phyloP scores from a whole-genome alignment of 2,329 filamentous ascomycete species.

The Fusarium sp. region DNA sequence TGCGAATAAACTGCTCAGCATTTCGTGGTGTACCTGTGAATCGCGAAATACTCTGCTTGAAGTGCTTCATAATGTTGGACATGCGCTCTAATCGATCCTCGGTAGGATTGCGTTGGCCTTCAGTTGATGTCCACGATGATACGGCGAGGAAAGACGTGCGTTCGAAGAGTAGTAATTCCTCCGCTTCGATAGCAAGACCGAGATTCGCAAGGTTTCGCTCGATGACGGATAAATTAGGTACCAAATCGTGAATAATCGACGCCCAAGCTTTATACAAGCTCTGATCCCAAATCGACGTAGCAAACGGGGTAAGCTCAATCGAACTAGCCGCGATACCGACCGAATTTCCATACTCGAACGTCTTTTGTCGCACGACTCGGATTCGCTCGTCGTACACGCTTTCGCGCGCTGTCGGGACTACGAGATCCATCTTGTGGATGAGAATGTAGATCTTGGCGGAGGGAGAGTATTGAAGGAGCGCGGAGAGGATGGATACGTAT shows the following conservation, averaged over 20 bases:
- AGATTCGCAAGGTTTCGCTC: slow-evolving; percentile 86
- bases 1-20: slow-evolving; percentile 81
- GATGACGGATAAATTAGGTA: slow-evolving; percentile 91
- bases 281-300: slow-evolving; percentile 98
- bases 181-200: slow-evolving; percentile 86
- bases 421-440: slow-evolving; percentile 98
- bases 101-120: slow-evolving; percentile 84
- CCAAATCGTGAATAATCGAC: slow-evolving; percentile 95
- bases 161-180: slow-evolving; percentile 95
- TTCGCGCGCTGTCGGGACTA: slow-evolving; percentile 82
- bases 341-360: slow-evolving; percentile 62
- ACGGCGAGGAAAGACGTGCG: slow-evolving; percentile 95
- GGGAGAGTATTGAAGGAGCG: slow-evolving; percentile 85
- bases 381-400: slow-evolving; percentile 87
- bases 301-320: slow-evolving; percentile 85
- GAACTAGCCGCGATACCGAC: slow-evolving; percentile 48
- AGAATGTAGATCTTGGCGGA: slow-evolving; percentile 90
- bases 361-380: slow-evolving; percentile 79
- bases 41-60: slow-evolving; percentile 85
- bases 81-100: slow-evolving; percentile 93
- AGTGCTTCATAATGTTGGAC: slow-evolving; percentile 97
- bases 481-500: slow-evolving; percentile 89
- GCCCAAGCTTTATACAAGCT: slow-evolving; percentile 98
- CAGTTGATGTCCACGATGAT: slow-evolving; percentile 84
- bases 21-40: slow-evolving; percentile 85